phyloP scores from a whole-genome alignment of 805 yeast genomes.

The Lachancea kluyveri region DNA sequence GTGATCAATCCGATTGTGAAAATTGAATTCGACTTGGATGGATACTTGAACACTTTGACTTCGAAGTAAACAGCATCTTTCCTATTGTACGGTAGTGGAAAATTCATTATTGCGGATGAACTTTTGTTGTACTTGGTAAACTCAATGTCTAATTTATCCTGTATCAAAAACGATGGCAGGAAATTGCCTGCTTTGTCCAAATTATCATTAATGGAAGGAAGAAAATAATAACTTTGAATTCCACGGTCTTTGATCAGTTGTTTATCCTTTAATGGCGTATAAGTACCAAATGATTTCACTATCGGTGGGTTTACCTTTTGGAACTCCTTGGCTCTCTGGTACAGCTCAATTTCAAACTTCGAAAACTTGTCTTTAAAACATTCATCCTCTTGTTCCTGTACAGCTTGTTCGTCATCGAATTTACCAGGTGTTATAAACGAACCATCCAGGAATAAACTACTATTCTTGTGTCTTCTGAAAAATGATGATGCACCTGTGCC shows the following conservation, averaged over 20 bases:
- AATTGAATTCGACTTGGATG: constrained; percentile 36
- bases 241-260: constrained; percentile 31
- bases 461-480: constrained; percentile 23
- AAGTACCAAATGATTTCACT: constrained; percentile 28
- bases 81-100: constrained; percentile 36
- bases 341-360: constrained; percentile 26
- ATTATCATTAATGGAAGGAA: constrained; percentile 32
- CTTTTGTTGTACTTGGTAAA: constrained; percentile 28
- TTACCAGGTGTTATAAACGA: constrained; percentile 26
- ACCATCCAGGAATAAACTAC: constrained; percentile 25
- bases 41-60: constrained; percentile 40
- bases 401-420: constrained; percentile 23
- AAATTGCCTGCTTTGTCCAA: constrained; percentile 28
- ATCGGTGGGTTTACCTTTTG: constrained; percentile 26
- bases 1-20: constrained; percentile 65
- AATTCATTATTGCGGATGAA: constrained; percentile 31
- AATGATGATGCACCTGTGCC: constrained; percentile 16
- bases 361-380: constrained; percentile 29
- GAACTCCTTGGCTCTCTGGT: constrained; percentile 27
- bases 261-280: constrained; percentile 20
- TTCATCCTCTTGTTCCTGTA: constrained; percentile 19
- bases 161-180: constrained; percentile 30
- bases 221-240: constrained; percentile 29
- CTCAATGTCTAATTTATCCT: constrained; percentile 29
- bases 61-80: constrained; percentile 71